Conservation (phyloP, 2,329 filamentous ascomycete genomes). For the Penicillium psychrosexuale region DNA sequence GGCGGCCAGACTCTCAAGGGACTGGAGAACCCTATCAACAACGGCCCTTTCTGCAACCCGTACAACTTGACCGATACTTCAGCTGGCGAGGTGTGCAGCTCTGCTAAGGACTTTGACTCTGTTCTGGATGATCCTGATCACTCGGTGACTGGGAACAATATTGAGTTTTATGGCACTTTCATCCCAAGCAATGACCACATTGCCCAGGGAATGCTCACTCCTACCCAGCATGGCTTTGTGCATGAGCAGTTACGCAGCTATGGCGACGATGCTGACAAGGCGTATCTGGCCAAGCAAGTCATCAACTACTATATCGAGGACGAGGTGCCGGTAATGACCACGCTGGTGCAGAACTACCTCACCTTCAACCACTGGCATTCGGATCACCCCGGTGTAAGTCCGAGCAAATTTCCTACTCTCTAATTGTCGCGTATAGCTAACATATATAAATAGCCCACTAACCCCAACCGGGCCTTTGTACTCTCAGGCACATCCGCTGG, state of each 20-base stretch:
- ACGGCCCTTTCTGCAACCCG: conserved; percentile 45
- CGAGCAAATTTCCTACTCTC: background rate
- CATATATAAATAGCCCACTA: conserved; percentile 35
- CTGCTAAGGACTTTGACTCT: conserved; percentile 41
- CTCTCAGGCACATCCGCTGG: conserved; percentile 33
- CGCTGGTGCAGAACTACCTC: conserved; percentile 42
- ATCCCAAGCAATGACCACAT: conserved; percentile 40
- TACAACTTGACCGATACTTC: conserved; percentile 35
- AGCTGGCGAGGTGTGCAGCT: conserved; percentile 31
- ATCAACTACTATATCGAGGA: conserved; percentile 47
- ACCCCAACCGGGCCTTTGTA: conserved; percentile 42
- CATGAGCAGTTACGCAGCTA: conserved; percentile 42
- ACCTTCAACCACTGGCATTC: conserved; percentile 49
- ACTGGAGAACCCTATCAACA: conserved; percentile 44
- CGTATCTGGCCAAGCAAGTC: conserved; percentile 39
- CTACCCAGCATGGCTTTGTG: conserved; percentile 41
- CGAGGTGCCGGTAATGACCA: conserved; percentile 43
- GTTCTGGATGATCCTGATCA: conserved; percentile 45
- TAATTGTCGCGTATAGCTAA: conserved; percentile 1
- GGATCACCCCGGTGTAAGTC: conserved; percentile 42
- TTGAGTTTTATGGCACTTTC: conserved; percentile 45
- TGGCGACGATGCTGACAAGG: conserved; percentile 28
- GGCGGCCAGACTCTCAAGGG: conserved; percentile 41
- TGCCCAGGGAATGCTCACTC: conserved; percentile 29
- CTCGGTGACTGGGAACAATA: conserved; percentile 44